These are phyloP conservation scores for Coemansia sp. DNA, from an alignment of 192 early-diverging fungal genomes.

Conservation along the genomic window DNA sequence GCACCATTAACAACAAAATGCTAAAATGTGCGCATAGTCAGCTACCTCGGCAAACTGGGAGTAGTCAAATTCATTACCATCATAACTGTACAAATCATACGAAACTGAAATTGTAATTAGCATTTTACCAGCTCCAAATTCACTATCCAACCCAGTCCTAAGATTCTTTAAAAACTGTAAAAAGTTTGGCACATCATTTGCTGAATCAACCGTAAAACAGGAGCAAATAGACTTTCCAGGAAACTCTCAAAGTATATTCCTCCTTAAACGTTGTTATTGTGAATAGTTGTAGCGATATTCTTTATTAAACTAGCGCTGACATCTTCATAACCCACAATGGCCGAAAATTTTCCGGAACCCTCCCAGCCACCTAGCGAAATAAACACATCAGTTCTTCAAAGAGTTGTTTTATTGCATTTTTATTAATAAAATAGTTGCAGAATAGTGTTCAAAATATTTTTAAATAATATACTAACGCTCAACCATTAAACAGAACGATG, in stretches of 20 bases:
- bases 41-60: conserved; percentile 62
- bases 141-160: conserved; percentile 21
- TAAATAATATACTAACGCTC: too few species aligned
- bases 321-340: conserved; percentile 46
- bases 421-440: too few species aligned
- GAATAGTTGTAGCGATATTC: conserved; percentile 59
- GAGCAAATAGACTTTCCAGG: conserved; percentile 51
- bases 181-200: conserved; percentile 67
- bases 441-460: too few species aligned
- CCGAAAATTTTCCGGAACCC: conserved; percentile 66
- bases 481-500: too few species aligned
- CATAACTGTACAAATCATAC: conserved; percentile 58
- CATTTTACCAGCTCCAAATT: conserved; percentile 39
- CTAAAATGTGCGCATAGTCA: conserved; percentile 68
- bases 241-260: conserved; percentile 76
- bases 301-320: conserved; percentile 60
- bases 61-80: conserved; percentile 50
- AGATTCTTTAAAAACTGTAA: conserved; percentile 60
- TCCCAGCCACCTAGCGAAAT: conserved; percentile 73
- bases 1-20: conserved; percentile 62
- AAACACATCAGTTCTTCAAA: conserved; percentile 59
- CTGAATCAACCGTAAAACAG: conserved; percentile 46
- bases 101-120: conserved; percentile 65
- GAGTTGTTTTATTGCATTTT: conserved; percentile 47
- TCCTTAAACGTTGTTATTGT: conserved; percentile 56